Conservation (phyloP, 768 basidiomycete genomes). For the Mycena metata region DNA sequence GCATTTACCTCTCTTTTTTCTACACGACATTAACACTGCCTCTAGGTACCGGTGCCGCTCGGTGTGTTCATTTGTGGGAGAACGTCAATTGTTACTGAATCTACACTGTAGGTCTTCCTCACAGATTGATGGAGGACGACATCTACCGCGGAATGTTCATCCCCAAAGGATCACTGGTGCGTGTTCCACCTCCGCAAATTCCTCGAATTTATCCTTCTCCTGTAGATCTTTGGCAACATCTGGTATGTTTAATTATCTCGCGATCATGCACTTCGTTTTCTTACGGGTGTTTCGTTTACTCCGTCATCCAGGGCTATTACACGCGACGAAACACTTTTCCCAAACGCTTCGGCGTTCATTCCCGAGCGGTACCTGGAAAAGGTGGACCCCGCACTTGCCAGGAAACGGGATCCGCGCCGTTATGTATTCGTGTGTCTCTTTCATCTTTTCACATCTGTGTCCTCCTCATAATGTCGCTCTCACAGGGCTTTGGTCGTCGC, state of each 20-base stretch:
- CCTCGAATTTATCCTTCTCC: neutral
- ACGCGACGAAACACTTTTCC: conserved; percentile 65
- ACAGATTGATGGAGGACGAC: conserved; percentile 76
- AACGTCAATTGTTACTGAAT: conserved; percentile 6
- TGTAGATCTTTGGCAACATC: conserved; percentile 69
- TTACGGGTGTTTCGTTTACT: conserved; percentile 28
- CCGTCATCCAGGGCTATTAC: conserved; percentile 56
- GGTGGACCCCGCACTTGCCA: conserved; percentile 33
- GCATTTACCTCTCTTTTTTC: neutral
- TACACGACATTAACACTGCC: neutral
- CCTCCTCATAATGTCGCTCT: neutral
- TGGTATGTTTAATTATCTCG: conserved; percentile 53
- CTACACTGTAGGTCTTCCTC: conserved; percentile 65
- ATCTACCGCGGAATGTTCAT: conserved; percentile 69
- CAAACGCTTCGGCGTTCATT: conserved; percentile 37
- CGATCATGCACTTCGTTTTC: conserved; percentile 2
- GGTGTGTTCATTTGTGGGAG: conserved; percentile 51
- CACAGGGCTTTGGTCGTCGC: conserved; percentile 58
- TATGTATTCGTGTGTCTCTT: conserved; percentile 37
- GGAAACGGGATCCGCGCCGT: conserved; percentile 34
- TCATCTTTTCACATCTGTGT: too few species aligned
- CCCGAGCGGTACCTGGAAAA: conserved; percentile 43
- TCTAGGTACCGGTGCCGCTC: conserved; percentile 63
- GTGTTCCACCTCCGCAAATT: conserved; percentile 30
- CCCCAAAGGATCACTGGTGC: conserved; percentile 72